A percentile compares a stretch with the other conserved stretches of the same genome.
phyloP scores from a whole-genome alignment of 768 basidiomycete species.

The Mycena maculata region DNA sequence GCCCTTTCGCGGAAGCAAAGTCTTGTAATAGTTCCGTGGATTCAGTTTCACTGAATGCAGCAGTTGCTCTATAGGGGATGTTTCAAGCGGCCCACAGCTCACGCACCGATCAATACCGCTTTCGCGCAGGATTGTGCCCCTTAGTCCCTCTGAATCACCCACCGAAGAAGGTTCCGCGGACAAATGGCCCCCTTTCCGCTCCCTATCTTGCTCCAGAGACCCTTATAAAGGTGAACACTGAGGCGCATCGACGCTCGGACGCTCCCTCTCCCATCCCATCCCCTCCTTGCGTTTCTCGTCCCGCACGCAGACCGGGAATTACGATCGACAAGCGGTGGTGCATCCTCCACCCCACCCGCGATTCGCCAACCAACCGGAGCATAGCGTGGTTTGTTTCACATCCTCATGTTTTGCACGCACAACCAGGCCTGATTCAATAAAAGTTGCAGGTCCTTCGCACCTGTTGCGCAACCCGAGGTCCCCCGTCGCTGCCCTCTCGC shows the following conservation, averaged over 20 bases:
- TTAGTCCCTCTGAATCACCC: slow-evolving; percentile 1
- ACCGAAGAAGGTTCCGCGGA: slow-evolving; percentile 15
- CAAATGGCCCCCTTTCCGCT: background rate
- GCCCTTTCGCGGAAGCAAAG: background rate
- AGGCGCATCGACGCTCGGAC: slow-evolving; percentile 14
- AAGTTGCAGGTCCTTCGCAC: slow-evolving; percentile 23
- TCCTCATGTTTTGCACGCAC: slow-evolving; percentile 39
- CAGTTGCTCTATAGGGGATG: slow-evolving; percentile 15
- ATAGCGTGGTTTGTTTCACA: slow-evolving; percentile 37
- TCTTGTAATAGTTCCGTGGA: slow-evolving; percentile 12
- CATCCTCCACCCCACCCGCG: slow-evolving; percentile 25
- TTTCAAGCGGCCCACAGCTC: slow-evolving; percentile 29
- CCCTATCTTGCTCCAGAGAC: slow-evolving; percentile 25
- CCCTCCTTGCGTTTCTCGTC: slow-evolving; percentile 32
- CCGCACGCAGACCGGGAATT: slow-evolving; percentile 21
- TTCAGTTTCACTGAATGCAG: slow-evolving; percentile 6
- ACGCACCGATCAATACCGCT: slow-evolving; percentile 17
- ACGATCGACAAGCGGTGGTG: slow-evolving; percentile 33
- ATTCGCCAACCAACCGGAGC: slow-evolving; percentile 36
- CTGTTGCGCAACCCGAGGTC: slow-evolving; percentile 28
- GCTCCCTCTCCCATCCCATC: slow-evolving; percentile 11
- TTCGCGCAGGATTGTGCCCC: slow-evolving; percentile 6
- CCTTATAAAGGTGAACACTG: slow-evolving; percentile 8
- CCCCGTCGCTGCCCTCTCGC: slow-evolving; percentile 24
- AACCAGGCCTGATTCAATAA: slow-evolving; percentile 30